phyloP scores from a whole-genome alignment of 148 eudicot genomes.

The Rhododendron ferrugineum region DNA sequence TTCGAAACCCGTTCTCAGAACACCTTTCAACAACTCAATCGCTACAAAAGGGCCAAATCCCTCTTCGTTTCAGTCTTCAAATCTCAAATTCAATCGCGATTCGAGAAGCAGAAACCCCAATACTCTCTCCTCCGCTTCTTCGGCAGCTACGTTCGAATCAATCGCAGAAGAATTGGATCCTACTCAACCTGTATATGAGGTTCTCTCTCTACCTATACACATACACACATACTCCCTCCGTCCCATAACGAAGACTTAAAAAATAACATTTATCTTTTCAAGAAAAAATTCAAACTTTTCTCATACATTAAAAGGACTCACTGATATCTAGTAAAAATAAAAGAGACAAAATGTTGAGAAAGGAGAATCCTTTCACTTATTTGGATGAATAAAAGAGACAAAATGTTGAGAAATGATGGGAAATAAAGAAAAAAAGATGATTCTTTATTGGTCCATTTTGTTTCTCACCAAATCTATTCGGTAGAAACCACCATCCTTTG shows the following conservation, averaged over 20 bases:
- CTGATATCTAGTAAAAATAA: too few relatives aligned
- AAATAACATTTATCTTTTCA: too few relatives aligned
- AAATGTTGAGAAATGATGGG: too few relatives aligned
- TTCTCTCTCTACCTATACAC: neutral
- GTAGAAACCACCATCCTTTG: neutral
- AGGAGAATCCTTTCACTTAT: neutral
- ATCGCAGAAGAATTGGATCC: constrained; percentile 11
- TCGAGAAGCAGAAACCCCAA: constrained; percentile 3
- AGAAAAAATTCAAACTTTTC: too few relatives aligned
- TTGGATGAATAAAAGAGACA: neutral
- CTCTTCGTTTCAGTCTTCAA: constrained; percentile 14
- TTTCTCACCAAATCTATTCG: neutral
- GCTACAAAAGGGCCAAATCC: constrained; percentile 21
- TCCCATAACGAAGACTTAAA: too few relatives aligned
- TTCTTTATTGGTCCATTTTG: neutral
- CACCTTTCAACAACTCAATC: constrained; percentile 26
- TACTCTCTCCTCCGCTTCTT: constrained; percentile 20
- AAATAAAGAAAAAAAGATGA: neutral
- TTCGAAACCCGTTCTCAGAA: constrained; percentile 19
- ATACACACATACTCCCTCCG: neutral
- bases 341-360: neutral
- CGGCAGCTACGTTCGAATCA: constrained; percentile 19
- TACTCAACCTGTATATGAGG: constrained; percentile 22
- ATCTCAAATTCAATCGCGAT: neutral
- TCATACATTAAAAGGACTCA: too few relatives aligned